Evolutionary conservation across 805 yeast genomes (phyloP), one percentile per base, ranked within the genome.

Genomic region (Wickerhamiella allomyrinae): DNA sequence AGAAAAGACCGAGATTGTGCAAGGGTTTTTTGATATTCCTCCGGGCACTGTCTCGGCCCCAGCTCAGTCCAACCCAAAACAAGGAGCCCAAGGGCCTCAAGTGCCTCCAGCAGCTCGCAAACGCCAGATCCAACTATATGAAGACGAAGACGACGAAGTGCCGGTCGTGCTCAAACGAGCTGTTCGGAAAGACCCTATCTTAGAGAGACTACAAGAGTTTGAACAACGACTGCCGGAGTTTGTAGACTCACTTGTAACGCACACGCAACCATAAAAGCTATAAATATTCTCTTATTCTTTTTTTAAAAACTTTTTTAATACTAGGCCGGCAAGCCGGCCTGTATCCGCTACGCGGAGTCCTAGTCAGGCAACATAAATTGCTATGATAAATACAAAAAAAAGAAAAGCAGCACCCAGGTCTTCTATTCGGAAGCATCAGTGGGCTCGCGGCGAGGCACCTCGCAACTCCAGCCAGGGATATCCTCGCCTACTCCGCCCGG

Each of bases 391-490:
- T 29, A 45, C 14, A 20, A 46, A 24, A 27, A 27, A 17, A 27
- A 27, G n/a, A 27, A 27, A 27, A 27, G 14, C 31, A n/a, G 31
- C 15, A n/a, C 17, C 5, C 8, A 11, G 6, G 31, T 11, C 14
- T 27, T 27, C 31, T 27, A 27, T 27, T 27, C 31, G 3, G 31
- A 11, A 27, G 31, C 14, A 27, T 27, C 31, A n/a, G n/a, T n/a
- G n/a, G 7, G 31, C 8, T 13, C 14, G 17, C 31, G 31, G 15
- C 20, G 38, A 7, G 25, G 13, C 9, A 74, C 71, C 58, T 85
- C 95, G 44, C 65, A 65, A 22, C 75, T 72, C 98, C 98, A 91
- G 3, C 97, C 98, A 3, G 77, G 76, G 38, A 91, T 83, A 62
- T 84, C 96, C 41, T 73, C 77, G 24, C 96, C 96, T n/a, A 76